Evolutionary conservation across 345 rosid genomes (phyloP), one percentile per base, ranked within the genome.

Genomic region (Eucalyptus albens): DNA sequence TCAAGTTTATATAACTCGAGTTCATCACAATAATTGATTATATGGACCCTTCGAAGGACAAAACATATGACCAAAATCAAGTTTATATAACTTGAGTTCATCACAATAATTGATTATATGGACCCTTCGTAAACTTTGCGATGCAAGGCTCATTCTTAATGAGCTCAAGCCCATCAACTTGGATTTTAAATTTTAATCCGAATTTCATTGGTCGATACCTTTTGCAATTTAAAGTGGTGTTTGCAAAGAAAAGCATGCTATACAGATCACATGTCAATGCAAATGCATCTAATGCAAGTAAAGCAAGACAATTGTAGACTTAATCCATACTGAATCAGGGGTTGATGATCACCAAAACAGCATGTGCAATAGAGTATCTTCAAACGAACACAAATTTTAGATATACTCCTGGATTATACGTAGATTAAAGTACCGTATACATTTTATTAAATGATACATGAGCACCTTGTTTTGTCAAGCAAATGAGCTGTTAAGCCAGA

Each of bases 41-140:
- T 33, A 33, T 33, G 37, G 37, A 33, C 37, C 37, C 40, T 37
- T 37, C 5, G 37, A 37, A 37, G 40, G 40, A 37, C 40, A 40
- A 40, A 40, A 42, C 44, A 42, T 42, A 42, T 3, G 10, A 29
- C 15, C 13, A 31, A 8, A 31, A 67, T 31, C 3, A 2, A 4
- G 12, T 67, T 5, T 31, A 2, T 4, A 67, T 4, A 5, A n/a
- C 3, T 31, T 1, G 6, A n/a, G 3, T 67, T n/a, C 49, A 47
- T 1, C 1, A 11, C 50, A 45, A 47, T 1, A 9, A n/a, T n/a
- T 67, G 22, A 31, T 9, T 55, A 17, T 21, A 55, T 8, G 11
- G 1, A 55, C 1, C 26, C 4, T 55, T 55, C 0, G 5, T 55
- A 21, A 9, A 55, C 2, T 53, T 22, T 55, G 5, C 10, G 5